phyloP scores from a whole-genome alignment of 345 rosid species.

The Raphanus raphanistrum region DNA sequence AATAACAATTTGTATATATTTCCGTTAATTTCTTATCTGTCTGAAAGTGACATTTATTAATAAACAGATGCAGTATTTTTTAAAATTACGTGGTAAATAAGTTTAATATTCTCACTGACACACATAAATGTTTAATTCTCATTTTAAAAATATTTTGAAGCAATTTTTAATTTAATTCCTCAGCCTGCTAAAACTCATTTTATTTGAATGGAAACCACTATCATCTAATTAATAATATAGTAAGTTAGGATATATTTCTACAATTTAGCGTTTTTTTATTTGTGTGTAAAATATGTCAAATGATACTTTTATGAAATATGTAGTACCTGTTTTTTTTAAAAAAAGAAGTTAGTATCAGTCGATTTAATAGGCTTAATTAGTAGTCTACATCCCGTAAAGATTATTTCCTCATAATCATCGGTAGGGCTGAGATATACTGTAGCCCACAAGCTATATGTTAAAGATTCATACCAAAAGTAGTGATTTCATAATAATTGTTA shows the following conservation, averaged over 20 bases:
- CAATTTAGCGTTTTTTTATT: not conserved
- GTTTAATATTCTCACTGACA: not conserved
- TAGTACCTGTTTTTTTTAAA: not conserved
- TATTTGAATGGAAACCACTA: not conserved
- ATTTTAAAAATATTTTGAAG: not conserved
- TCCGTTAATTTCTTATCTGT: too few relatives aligned
- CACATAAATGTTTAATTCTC: not conserved
- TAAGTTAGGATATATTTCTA: not conserved
- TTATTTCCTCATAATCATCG: not conserved
- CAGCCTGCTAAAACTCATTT: not conserved
- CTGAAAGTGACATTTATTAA: too few relatives aligned
- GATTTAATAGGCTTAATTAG: not conserved
- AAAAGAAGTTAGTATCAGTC: not conserved
- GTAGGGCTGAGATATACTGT: not conserved
- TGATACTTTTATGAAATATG: not conserved
- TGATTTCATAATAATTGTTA: conserved; percentile 23
- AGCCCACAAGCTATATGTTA: not conserved
- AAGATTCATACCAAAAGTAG: conserved; percentile 3
- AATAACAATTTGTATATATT: too few relatives aligned
- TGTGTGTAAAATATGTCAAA: not conserved
- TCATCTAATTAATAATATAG: not conserved
- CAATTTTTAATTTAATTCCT: not conserved
- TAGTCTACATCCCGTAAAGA: not conserved
- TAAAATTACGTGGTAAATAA: not conserved
- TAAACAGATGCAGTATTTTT: too few relatives aligned